phyloP scores from a whole-genome alignment of 225 moss, liverwort and hornwort species.

The Marchantia paleacea region DNA sequence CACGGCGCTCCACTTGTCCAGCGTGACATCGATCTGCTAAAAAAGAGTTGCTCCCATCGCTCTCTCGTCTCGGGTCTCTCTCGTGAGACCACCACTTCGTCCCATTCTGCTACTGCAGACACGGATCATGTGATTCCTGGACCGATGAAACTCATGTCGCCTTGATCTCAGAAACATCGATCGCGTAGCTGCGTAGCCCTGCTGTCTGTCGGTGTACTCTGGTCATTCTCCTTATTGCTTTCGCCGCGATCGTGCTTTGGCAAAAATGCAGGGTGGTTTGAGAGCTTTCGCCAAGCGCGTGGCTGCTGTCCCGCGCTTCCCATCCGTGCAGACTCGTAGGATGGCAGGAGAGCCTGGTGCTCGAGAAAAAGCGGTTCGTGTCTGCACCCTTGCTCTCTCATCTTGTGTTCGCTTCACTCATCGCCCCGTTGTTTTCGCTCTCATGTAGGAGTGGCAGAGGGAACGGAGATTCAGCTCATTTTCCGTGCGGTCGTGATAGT shows the following conservation, averaged over 20 bases:
- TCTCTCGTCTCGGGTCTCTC: background rate
- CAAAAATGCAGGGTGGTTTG: slow-evolving; percentile 24
- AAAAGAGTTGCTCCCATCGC: background rate
- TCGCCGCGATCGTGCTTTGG: background rate
- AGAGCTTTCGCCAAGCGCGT: slow-evolving; percentile 25
- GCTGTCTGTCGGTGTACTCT: background rate
- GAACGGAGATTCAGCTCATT: background rate
- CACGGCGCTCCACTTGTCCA: background rate
- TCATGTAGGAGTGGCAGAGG: background rate
- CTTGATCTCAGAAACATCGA: background rate
- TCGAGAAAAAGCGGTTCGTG: slow-evolving; percentile 27
- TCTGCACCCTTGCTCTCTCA: background rate
- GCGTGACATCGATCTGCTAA: background rate
- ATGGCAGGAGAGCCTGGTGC: slow-evolving; percentile 15
- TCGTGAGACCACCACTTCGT: background rate
- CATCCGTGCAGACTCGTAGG: slow-evolving; percentile 10
- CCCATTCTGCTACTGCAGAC: background rate
- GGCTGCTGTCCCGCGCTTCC: slow-evolving; percentile 14
- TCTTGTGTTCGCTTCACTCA: background rate
- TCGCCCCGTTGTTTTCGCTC: background rate
- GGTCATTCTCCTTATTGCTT: background rate
- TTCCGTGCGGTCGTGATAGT: background rate
- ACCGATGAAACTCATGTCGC: background rate
- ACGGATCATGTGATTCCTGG: background rate
- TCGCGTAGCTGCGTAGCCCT: background rate